Conservation (phyloP, 2,329 filamentous ascomycete genomes). For the Venturia effusa region DNA sequence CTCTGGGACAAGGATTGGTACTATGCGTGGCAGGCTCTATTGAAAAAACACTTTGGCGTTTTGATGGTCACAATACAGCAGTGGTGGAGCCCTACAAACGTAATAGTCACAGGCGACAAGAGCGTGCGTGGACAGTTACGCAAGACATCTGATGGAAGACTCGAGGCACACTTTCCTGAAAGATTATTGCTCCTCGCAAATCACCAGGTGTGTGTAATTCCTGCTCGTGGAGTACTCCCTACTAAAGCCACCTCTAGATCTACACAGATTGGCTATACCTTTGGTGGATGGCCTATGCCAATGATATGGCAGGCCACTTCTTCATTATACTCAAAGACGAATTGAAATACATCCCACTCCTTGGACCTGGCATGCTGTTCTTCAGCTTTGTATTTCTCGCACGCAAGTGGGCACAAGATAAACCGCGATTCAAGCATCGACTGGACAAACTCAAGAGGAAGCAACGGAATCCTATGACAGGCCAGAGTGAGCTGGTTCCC, state of each 20-base stretch:
- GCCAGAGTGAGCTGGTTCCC: constrained; percentile 36
- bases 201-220: constrained; percentile 48
- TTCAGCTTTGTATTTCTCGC: constrained; percentile 88
- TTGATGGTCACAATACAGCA: constrained; percentile 69
- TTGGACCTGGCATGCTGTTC: constrained; percentile 76
- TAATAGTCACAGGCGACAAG: constrained; percentile 72
- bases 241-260: constrained; percentile 36
- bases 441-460: constrained; percentile 56
- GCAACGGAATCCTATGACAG: constrained; percentile 28
- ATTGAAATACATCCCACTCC: constrained; percentile 69
- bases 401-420: constrained; percentile 77
- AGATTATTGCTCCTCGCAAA: constrained; percentile 75
- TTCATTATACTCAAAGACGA: constrained; percentile 89
- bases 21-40: constrained; percentile 75
- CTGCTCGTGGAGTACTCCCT: constrained; percentile 9
- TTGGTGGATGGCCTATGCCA: constrained; percentile 83
- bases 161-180: constrained; percentile 70
- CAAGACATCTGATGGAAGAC: constrained; percentile 55
- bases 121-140: constrained; percentile 66
- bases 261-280: constrained; percentile 88
- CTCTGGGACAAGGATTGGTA: constrained; percentile 62
- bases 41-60: constrained; percentile 75
- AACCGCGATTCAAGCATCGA: constrained; percentile 61
- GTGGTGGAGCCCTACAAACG: constrained; percentile 71
- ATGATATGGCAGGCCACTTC: constrained; percentile 69